These are phyloP conservation scores for Fonsecaea monophora DNA, from an alignment of 2,329 filamentous ascomycete genomes.

Conservation along the genomic window DNA sequence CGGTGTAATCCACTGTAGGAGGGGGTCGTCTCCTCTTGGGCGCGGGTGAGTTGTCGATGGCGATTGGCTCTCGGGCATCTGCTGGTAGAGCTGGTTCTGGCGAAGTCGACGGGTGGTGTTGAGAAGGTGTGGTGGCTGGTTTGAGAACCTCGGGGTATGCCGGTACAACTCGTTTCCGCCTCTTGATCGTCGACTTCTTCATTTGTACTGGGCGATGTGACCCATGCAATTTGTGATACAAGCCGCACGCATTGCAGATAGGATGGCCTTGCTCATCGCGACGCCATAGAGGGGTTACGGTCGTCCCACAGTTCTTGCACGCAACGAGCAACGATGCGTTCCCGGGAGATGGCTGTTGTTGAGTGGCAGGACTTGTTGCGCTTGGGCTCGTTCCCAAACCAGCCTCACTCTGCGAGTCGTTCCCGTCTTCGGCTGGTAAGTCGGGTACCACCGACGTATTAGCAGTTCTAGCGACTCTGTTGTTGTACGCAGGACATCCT, in stretches of 20 bases:
- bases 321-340: conserved; percentile 71
- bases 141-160: conserved; percentile 60
- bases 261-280: conserved; percentile 93
- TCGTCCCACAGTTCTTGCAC: conserved; percentile 96
- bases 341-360: conserved; percentile 21
- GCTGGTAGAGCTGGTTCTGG: conserved; percentile 29
- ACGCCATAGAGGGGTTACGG: conserved; percentile 94
- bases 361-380: conserved; percentile 18
- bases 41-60: conserved; percentile 33
- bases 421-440: conserved; percentile 7
- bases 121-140: conserved; percentile 29
- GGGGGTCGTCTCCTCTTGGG: conserved; percentile 45
- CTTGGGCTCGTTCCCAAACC: conserved; percentile 16
- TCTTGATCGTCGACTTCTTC: conserved; percentile 98
- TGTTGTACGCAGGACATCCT: conserved; percentile 97
- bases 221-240: conserved; percentile 96
- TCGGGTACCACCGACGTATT: conserved; percentile 24
- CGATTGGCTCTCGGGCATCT: conserved; percentile 26
- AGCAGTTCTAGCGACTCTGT: conserved; percentile 71
- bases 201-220: conserved; percentile 94
- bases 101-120: conserved; percentile 28
- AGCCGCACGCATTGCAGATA: conserved; percentile 96
- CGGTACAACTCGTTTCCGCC: conserved; percentile 91
- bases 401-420: conserved; percentile 20
- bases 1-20: conserved; percentile 59